These are phyloP conservation scores for Naganishia antarctica DNA, from an alignment of 768 basidiomycete species.

Conservation along the genomic window DNA sequence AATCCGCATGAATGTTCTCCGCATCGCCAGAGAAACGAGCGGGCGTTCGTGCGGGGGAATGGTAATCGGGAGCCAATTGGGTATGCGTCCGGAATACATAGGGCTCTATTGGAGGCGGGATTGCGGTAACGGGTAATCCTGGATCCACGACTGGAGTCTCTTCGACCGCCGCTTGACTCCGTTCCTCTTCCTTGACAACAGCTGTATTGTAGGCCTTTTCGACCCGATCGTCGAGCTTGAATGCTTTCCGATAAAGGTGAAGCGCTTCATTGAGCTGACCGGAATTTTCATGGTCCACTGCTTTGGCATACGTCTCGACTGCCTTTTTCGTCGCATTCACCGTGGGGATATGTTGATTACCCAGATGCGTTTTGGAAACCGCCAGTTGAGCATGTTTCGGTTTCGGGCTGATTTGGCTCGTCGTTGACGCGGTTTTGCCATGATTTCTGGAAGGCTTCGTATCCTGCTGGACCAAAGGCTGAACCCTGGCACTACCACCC, in stretches of 20 bases:
- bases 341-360: not conserved
- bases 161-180: not conserved
- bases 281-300: constrained; percentile 67
- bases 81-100: constrained; percentile 41
- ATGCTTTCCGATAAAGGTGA: constrained; percentile 70
- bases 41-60: constrained; percentile 4
- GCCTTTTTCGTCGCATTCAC: constrained; percentile 25
- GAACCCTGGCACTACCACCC: not conserved
- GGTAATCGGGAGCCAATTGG: constrained; percentile 43
- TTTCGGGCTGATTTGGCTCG: constrained; percentile 7
- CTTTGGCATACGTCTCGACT: constrained; percentile 60
- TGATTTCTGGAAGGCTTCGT: not conserved
- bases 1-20: constrained; percentile 2
- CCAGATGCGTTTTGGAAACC: not conserved
- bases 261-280: constrained; percentile 73
- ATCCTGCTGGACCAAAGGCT: not conserved
- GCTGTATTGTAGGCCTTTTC: constrained; percentile 59
- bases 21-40: not conserved
- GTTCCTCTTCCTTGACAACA: constrained; percentile 12
- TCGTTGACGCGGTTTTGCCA: not conserved
- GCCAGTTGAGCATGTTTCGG: constrained; percentile 11
- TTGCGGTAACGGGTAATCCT: constrained; percentile 1
- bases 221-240: constrained; percentile 64
- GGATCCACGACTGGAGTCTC: constrained; percentile 24
- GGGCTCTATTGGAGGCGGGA: constrained; percentile 15